These are phyloP conservation scores for Sporothrix sp. DNA, from an alignment of 2,329 filamentous ascomycete genomes.

Conservation along the genomic window DNA sequence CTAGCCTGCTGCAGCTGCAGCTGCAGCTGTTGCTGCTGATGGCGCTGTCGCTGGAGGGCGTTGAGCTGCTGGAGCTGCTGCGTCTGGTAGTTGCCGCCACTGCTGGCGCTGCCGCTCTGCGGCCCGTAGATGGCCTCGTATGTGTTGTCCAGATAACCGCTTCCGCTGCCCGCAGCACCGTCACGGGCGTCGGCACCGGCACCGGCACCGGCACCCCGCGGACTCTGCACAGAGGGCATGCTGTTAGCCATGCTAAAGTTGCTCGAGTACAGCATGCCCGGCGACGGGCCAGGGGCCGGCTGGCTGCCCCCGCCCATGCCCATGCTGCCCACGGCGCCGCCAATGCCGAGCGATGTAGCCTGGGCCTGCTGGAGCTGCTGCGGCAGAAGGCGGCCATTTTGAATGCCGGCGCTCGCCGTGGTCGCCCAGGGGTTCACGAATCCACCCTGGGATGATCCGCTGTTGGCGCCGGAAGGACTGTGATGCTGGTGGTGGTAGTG, in stretches of 20 bases:
- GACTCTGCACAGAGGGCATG: conserved; percentile 26
- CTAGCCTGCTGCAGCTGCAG: neutral
- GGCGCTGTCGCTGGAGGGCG: neutral
- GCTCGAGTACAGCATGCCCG: conserved; percentile 19
- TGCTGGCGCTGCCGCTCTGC: neutral
- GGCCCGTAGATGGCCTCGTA: conserved; percentile 4
- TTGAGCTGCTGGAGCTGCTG: conserved; percentile 4
- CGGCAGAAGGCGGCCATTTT: neutral
- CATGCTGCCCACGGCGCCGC: neutral
- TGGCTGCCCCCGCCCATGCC: conserved; percentile 6
- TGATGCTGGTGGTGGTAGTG: too few species aligned
- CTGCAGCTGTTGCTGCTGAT: neutral
- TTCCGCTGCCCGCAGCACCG: too few species aligned
- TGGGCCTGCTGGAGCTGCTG: conserved; percentile 15
- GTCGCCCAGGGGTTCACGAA: conserved; percentile 7
- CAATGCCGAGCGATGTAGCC: conserved; percentile 7
- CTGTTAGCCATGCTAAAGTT: conserved; percentile 22
- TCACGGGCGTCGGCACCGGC: too few species aligned
- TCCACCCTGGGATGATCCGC: neutral
- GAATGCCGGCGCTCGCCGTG: neutral
- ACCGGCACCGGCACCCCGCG: conserved; percentile 18
- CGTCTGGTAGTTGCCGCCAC: neutral
- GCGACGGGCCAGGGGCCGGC: neutral
- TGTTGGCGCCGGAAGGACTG: neutral
- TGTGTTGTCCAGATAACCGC: neutral